Percentiles rank a stretch among this genome's conserved stretches.
Conservation (phyloP, 805 yeast genomes). For the Ogataea methanolica region DNA sequence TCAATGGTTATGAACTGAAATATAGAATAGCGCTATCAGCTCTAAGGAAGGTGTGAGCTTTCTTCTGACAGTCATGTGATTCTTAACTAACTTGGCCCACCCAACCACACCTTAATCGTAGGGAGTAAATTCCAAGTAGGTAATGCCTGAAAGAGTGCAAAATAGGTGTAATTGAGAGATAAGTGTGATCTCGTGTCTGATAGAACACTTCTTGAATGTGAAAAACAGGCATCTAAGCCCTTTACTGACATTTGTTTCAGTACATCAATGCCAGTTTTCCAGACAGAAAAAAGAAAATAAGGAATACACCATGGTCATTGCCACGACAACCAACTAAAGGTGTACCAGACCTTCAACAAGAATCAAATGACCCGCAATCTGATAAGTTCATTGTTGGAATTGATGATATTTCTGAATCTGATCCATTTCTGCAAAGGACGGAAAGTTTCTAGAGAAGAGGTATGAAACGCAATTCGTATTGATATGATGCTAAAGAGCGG, state of each 20-base stretch:
- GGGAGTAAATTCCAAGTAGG: too few relatives aligned
- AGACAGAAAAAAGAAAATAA: too few relatives aligned
- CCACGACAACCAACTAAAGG: background rate
- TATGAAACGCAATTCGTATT: background rate
- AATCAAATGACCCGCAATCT: background rate
- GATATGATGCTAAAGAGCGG: constrained; percentile 1
- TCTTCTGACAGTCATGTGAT: too few relatives aligned
- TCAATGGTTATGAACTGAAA: too few relatives aligned
- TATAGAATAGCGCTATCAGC: too few relatives aligned
- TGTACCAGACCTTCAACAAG: background rate
- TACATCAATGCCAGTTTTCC: background rate
- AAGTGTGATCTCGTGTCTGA: too few relatives aligned
- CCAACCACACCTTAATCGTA: too few relatives aligned
- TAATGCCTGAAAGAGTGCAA: too few relatives aligned
- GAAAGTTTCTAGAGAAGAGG: constrained; percentile 8
- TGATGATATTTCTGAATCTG: constrained; percentile 17
- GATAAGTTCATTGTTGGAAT: constrained; percentile 13
- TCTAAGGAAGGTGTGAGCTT: too few relatives aligned
- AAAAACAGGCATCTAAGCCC: background rate
- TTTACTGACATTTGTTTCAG: background rate
- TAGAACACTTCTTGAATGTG: too few relatives aligned
- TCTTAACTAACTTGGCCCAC: too few relatives aligned
- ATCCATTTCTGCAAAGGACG: constrained; percentile 8
- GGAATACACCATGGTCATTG: background rate
- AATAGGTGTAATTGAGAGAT: too few relatives aligned